phyloP scores from a whole-genome alignment of 2,329 filamentous ascomycete genomes.

The Exophiala spinifera region DNA sequence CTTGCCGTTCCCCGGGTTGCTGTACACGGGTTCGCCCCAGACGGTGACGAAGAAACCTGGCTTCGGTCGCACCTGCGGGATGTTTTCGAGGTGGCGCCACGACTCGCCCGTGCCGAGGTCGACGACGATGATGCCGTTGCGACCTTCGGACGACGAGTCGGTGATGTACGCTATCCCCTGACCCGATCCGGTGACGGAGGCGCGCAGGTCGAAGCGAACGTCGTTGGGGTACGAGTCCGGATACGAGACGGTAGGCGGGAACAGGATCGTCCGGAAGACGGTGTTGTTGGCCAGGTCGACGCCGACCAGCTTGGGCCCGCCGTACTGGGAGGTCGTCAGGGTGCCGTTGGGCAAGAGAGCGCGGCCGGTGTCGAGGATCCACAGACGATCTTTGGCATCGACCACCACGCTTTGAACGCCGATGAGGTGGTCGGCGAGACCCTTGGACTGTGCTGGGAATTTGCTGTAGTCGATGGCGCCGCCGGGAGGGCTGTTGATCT shows the following conservation, averaged over 20 bases:
- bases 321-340: conserved; percentile 44
- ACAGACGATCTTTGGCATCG: conserved; percentile 49
- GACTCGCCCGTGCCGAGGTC: conserved; percentile 49
- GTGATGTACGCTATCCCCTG: conserved; percentile 54
- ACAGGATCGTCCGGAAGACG: conserved; percentile 51
- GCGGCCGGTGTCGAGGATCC: conserved; percentile 55
- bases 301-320: conserved; percentile 52
- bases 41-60: conserved; percentile 48
- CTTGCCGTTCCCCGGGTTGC: conserved; percentile 35
- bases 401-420: conserved; percentile 54
- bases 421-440: conserved; percentile 50
- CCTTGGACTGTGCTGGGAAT: conserved; percentile 43
- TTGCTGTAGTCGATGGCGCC: conserved; percentile 54
- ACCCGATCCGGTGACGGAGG: conserved; percentile 38
- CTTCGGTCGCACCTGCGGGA: conserved; percentile 41
- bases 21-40: conserved; percentile 50
- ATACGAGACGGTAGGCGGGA: conserved; percentile 47
- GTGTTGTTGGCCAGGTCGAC: conserved; percentile 46
- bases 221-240: conserved; percentile 54
- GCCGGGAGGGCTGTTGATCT: conserved; percentile 49
- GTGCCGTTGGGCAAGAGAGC: conserved; percentile 43
- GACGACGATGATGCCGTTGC: conserved; percentile 50
- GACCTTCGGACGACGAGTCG: conserved; percentile 48
- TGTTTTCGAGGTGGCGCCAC: conserved; percentile 50
- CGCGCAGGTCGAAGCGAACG: conserved; percentile 52